Evolutionary conservation across 345 rosid species (phyloP).

Genomic region (Rhodamnia argentea): DNA sequence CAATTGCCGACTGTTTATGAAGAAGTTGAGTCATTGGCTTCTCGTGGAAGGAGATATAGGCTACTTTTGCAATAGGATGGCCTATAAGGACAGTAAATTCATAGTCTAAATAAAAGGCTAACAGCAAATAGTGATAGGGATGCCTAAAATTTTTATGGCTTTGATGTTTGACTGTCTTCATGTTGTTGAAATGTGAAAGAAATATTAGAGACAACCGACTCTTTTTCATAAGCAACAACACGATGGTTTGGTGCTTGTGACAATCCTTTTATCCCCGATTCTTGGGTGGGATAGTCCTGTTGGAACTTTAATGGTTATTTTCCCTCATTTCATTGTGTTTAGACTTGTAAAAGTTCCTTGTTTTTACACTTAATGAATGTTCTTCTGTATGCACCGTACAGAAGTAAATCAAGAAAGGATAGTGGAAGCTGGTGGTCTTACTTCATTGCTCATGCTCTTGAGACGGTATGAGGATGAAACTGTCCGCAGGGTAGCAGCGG

Average conservation of each 20-base stretch:
- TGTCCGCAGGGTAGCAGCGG: conserved; percentile 91
- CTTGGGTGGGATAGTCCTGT: not conserved
- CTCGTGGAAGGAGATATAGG: not conserved
- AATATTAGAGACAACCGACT: not conserved
- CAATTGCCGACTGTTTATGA: not conserved
- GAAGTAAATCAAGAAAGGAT: conserved; percentile 95
- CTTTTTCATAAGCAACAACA: not conserved
- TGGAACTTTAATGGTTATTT: not conserved
- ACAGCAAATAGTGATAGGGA: not conserved
- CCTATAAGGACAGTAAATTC: not conserved
- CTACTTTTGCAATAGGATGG: not conserved
- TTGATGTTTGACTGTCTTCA: not conserved
- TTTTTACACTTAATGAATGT: not conserved
- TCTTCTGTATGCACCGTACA: conserved; percentile 14
- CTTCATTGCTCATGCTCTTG: conserved; percentile 81
- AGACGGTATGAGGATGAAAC: conserved; percentile 90
- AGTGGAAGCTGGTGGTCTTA: conserved; percentile 96
- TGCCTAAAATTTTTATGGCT: not conserved
- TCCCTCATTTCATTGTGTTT: not conserved
- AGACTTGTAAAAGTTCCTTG: not conserved
- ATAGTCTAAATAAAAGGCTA: not conserved
- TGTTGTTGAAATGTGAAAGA: not conserved
- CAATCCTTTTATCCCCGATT: not conserved
- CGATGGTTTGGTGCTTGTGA: not conserved
- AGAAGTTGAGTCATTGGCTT: not conserved